Base-by-base conservation (phyloP, 768 basidiomycete genomes). In the Russula earlei region DNA sequence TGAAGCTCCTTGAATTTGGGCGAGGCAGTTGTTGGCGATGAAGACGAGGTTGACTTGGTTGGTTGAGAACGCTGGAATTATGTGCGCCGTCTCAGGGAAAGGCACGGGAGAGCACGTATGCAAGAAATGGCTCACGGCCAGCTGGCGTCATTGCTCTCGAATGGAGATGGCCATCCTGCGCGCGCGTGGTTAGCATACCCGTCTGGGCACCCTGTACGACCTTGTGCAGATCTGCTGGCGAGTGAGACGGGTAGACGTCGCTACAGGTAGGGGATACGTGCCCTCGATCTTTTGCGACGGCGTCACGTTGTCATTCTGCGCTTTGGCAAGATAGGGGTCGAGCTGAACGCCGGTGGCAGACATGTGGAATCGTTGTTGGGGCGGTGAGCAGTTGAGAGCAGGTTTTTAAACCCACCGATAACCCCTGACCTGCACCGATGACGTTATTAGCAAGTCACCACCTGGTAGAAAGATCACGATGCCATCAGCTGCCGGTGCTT, bases 61-160 rank as follows among this genome's bases (percentile, higher is more conserved):
- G 10, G 77, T 72, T 20, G 61, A 68, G 60, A 69, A 70, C 7
- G 71, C 83, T 84, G 55, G 40, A 55, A n/a, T n/a, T 19, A n/a
- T 14, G n/a, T 19, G 6, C n/a, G 31, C 37, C 12, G 4, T 40
- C n/a, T n/a, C 9, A 29, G 29, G 12, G 14, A 31, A 33, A 17
- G 11, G 22, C n/a, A n/a, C 0, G 7, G 14, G 0, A 34, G 5
- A 36, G 12, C 27, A n/a, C n/a, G 33, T 15, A 10, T 31, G 24
- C 37, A 10, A 41, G 34, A 12, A 15, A 25, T n/a, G n/a, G 67
- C 82, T 41, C 62, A 87, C 87, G 79, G 37, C 76, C 72, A n/a
- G 79, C 74, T 19, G 85, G 85, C 15, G 77, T 75, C 91, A 94
- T 93, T 24, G 84, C 84, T 54, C 91, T 79, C 8, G 88, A 81